Conservation (phyloP, 441 rosid genomes). For the Mallotus japonicus region DNA sequence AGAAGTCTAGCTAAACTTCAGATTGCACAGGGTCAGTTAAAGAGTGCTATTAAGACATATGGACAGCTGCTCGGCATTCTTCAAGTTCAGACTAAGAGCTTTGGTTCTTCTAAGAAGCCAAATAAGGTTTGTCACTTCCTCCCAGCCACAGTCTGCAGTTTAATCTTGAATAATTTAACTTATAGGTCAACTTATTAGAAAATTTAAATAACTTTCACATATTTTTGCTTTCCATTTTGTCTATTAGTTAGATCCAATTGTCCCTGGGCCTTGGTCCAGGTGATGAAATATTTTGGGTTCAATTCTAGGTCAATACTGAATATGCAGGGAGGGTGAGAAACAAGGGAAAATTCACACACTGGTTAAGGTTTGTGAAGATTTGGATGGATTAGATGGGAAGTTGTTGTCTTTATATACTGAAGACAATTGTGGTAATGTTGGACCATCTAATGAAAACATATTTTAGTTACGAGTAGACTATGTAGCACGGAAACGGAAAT, state of each 20-base stretch:
- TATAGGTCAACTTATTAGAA: background rate
- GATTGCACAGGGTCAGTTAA: conserved; percentile 61
- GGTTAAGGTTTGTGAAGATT: background rate
- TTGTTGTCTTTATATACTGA: background rate
- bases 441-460: background rate
- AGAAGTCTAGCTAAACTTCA: conserved; percentile 78
- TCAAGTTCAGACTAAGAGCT: conserved; percentile 73
- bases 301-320: background rate
- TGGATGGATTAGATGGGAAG: background rate
- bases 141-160: background rate
- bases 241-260: background rate
- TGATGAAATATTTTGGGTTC: background rate
- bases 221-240: background rate
- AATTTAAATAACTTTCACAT: background rate
- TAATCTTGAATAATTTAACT: background rate
- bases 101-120: conserved; percentile 42
- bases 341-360: background rate
- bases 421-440: background rate
- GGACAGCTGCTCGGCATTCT: conserved; percentile 77
- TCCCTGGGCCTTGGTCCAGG: background rate
- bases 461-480: background rate
- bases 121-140: conserved; percentile 41
- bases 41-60: conserved; percentile 60
- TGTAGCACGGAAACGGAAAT: too few species aligned
- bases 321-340: background rate